Conservation (phyloP, 257 asterid species). For the Plantago ovata region DNA sequence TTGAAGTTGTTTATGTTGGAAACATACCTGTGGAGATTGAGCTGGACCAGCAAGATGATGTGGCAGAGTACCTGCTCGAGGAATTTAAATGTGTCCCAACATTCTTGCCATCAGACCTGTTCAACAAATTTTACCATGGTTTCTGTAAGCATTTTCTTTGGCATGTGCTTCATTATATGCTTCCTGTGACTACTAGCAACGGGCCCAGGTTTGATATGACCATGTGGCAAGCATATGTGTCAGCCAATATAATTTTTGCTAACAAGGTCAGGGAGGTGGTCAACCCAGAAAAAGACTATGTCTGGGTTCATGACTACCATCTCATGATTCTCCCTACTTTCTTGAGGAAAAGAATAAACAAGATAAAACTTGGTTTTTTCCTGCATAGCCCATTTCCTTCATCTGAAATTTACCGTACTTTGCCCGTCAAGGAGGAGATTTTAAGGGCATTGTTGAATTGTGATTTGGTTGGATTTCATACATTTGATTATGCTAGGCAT, state of each 20-base stretch:
- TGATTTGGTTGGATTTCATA: conserved; percentile 57
- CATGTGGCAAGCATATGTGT: conserved; percentile 48
- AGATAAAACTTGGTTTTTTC: conserved; percentile 50
- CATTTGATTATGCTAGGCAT: conserved; percentile 63
- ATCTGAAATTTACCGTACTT: conserved; percentile 47
- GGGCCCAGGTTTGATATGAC: conserved; percentile 43
- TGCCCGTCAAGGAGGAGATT: conserved; percentile 56
- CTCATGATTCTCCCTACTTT: conserved; percentile 50
- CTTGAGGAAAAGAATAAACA: conserved; percentile 35
- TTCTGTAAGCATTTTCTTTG: conserved; percentile 55
- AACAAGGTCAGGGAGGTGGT: conserved; percentile 49
- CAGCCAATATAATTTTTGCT: conserved; percentile 46
- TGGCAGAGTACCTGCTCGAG: conserved; percentile 36
- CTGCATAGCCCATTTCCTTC: conserved; percentile 52
- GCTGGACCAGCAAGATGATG: conserved; percentile 43
- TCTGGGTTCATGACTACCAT: conserved; percentile 59
- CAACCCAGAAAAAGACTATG: conserved; percentile 49
- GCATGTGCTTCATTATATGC: conserved; percentile 56
- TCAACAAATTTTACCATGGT: conserved; percentile 46
- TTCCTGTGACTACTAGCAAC: conserved; percentile 40
- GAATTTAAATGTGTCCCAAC: conserved; percentile 52
- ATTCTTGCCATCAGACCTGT: conserved; percentile 37
- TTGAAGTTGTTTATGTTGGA: conserved; percentile 43
- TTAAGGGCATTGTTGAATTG: conserved; percentile 50
- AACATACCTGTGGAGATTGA: conserved; percentile 40